Evolutionary conservation across 768 basidiomycete species (phyloP).

Genomic region (Auricularia sp.): DNA sequence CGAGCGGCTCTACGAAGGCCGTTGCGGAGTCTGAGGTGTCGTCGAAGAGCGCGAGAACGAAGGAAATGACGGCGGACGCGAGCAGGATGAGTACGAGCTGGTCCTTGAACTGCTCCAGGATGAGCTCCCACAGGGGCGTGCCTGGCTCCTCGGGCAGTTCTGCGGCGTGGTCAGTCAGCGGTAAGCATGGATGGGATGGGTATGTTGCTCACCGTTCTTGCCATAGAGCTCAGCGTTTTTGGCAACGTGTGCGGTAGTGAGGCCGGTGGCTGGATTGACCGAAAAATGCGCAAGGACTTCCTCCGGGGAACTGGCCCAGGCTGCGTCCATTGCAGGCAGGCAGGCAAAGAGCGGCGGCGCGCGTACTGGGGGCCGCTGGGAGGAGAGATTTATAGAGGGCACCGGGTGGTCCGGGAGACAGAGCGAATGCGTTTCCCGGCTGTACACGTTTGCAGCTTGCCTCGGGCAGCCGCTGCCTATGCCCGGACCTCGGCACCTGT

Average conservation of each 20-base stretch:
- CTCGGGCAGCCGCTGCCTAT: not conserved
- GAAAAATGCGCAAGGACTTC: slow-evolving; percentile 64
- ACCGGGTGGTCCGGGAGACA: not conserved
- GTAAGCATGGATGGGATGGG: not conserved
- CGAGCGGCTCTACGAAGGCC: slow-evolving; percentile 90
- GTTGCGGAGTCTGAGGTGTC: slow-evolving; percentile 48
- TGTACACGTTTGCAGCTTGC: not conserved
- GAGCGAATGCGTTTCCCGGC: not conserved
- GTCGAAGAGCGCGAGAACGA: slow-evolving; percentile 84
- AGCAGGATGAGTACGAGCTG: slow-evolving; percentile 95
- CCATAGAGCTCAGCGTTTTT: slow-evolving; percentile 75
- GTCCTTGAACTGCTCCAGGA: slow-evolving; percentile 99
- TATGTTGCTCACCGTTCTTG: slow-evolving; percentile 55
- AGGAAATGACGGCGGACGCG: slow-evolving; percentile 86
- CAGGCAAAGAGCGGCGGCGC: slow-evolving; percentile 12
- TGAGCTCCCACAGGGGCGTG: slow-evolving; percentile 86
- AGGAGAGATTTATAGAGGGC: slow-evolving; percentile 3
- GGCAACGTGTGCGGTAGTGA: slow-evolving; percentile 54
- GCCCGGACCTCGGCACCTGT: not conserved
- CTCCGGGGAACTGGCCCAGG: slow-evolving; percentile 67
- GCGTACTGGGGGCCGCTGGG: not conserved
- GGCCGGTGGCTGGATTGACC: slow-evolving; percentile 52
- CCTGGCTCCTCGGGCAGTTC: slow-evolving; percentile 88
- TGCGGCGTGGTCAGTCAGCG: slow-evolving; percentile 23
- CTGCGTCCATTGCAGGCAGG: slow-evolving; percentile 45